Evolutionary conservation across 1,284 basidiomycete species (phyloP), one percentile per base, ranked within the genome.

Genomic region (Papiliotrema terrestris): DNA sequence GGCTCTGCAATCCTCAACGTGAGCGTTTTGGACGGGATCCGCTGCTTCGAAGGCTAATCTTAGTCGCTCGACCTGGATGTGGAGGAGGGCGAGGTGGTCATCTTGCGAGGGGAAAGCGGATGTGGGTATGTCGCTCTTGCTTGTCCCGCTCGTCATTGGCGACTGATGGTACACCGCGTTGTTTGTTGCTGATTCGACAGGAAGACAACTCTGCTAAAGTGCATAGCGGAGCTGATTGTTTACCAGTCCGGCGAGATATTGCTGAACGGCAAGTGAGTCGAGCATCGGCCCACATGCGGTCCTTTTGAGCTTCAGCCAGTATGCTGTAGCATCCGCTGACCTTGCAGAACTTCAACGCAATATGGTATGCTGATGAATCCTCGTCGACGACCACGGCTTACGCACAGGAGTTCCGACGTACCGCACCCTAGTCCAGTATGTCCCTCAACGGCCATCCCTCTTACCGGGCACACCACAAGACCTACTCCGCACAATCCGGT

Each of bases 151-250:
- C n/a, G n/a, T n/a, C n/a, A n/a, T n/a, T n/a, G n/a, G n/a, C n/a
- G n/a, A n/a, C n/a, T n/a, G n/a, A n/a, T n/a, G n/a, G n/a, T n/a
- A n/a, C n/a, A n/a, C n/a, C n/a, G n/a, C n/a, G n/a, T n/a, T n/a
- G n/a, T n/a, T n/a, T n/a, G n/a, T n/a, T n/a, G 32, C 39, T 51
- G 8, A 43, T 44, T 6, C 11, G 19, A 25, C 54, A 85, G 85
- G 44, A 91, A 91, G 72, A 86, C 88, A 1, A 91, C 89, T 0
- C 72, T 91, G 43, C 69, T 92, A 44, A 92, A 91, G 72, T 90
- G 88, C 63, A 80, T 92, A 23, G 84, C 89, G 32, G 87, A 91
- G 75, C 78, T 93, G 22, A 84, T 83, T 57, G 74, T 88, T 3
- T 89, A 89, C 66, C 76, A 76, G 41, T 47, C 79, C 3, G 90